phyloP scores from a whole-genome alignment of 805 yeast genomes.

The Starmerella tilneyi region DNA sequence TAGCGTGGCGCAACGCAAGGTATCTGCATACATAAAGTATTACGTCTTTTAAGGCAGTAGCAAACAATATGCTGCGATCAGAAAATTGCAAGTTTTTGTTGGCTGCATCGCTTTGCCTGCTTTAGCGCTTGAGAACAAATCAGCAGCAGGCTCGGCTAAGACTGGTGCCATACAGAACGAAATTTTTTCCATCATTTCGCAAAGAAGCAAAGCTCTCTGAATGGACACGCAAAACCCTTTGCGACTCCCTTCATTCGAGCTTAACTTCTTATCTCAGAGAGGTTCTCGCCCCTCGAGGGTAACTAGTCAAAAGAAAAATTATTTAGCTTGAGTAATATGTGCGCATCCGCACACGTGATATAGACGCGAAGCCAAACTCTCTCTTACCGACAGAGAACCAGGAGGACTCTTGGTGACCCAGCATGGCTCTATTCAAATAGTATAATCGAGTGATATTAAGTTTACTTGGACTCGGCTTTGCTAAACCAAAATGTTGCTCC shows the following conservation, averaged over 20 bases:
- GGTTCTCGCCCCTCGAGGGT: too few species aligned
- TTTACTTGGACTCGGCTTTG: constrained; percentile 15
- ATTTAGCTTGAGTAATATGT: too few species aligned
- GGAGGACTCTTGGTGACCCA: too few species aligned
- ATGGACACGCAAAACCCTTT: neutral
- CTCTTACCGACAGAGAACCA: too few species aligned
- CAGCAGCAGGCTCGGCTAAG: constrained; percentile 26
- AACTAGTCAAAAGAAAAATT: too few species aligned
- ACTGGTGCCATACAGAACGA: constrained; percentile 31
- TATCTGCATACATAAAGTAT: neutral
- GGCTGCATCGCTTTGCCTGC: constrained; percentile 18
- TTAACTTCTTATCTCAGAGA: too few species aligned
- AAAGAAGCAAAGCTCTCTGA: neutral
- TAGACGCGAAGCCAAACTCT: too few species aligned
- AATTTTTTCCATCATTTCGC: constrained; percentile 20
- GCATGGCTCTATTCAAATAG: too few species aligned
- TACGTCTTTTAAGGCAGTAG: too few species aligned
- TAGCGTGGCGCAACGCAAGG: neutral
- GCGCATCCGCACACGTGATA: too few species aligned
- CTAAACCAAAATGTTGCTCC: constrained; percentile 34
- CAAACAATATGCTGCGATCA: constrained; percentile 10
- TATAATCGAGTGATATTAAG: neutral
- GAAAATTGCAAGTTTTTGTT: constrained; percentile 25
- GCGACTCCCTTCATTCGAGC: too few species aligned
- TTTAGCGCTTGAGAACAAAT: constrained; percentile 25